These are phyloP conservation scores for Blumeria graminis DNA, from an alignment of 2,329 filamentous ascomycete species.

Conservation along the genomic window DNA sequence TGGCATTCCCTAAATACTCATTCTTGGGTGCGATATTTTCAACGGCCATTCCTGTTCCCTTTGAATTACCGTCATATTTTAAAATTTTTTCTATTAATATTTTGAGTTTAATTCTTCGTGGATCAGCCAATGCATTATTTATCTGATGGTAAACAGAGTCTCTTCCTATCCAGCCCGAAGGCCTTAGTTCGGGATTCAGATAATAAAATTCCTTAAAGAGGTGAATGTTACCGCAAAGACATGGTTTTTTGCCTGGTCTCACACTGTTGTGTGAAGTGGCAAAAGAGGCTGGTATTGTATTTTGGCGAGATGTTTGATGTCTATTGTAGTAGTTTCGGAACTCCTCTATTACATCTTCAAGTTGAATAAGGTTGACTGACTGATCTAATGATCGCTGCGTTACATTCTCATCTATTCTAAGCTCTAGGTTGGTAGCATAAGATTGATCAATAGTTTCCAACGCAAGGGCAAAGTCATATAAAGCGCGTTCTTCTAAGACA, in stretches of 20 bases:
- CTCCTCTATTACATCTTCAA: background rate
- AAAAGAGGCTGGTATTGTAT: background rate
- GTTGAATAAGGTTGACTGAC: background rate
- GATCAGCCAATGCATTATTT: background rate
- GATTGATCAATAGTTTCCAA: background rate
- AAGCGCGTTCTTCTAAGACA: background rate
- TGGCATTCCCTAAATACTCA: background rate
- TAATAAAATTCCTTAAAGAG: conserved; percentile 1
- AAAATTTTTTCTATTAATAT: background rate
- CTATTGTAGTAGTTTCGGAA: background rate
- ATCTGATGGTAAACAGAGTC: background rate
- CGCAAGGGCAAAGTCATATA: background rate
- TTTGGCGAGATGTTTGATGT: background rate
- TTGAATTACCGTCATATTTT: background rate
- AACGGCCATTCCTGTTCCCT: background rate
- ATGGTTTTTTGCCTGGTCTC: background rate
- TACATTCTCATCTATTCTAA: background rate
- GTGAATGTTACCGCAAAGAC: background rate
- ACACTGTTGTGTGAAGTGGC: background rate
- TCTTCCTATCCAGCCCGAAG: background rate
- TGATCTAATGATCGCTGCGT: background rate
- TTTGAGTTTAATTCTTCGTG: background rate
- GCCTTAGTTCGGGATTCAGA: background rate
- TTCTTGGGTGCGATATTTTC: background rate
- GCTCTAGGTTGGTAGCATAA: conserved; percentile 1